Evolutionary conservation across 2,329 filamentous ascomycete genomes (phyloP), one percentile per base, ranked within the genome.

Genomic region (Colletotrichum coccodes): DNA sequence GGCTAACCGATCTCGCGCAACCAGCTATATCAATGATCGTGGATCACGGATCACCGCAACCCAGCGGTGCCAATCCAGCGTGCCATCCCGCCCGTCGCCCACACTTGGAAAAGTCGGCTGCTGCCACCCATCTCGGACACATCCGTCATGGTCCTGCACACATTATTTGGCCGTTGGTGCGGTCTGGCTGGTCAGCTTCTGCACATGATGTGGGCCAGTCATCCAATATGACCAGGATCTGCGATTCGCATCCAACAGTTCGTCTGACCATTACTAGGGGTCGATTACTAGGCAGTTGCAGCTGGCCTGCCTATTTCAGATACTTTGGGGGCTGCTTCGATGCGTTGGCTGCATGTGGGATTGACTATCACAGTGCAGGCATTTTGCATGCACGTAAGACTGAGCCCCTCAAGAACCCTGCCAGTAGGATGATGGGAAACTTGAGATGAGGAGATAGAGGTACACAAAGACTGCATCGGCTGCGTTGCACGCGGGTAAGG

Each of bases 321-420:
- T 21, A 16, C 42, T 34, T 62, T 36, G 50, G 57, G n/a, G 21
- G 50, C 23, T 50, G 26, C 30, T 38, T 54, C 54, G 38, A 47
- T 50, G 26, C 30, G 47, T 54, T 61, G 38, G 57, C 63, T 56
- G 58, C 49, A 32, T 32, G n/a, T 56, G 38, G 34, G n/a, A 38
- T 53, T 16, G 32, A 32, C 34, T 9, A 50, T 65, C 50, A 60
- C 32, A 32, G 16, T 47, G 40, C 57, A 46, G 16, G 47, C 30
- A 28, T 40, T n/a, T 61, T 18, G n/a, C 46, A 61, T 65, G 63
- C 47, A 58, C 34, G 64, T 66, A 42, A 66, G 64, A 66, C 60
- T 26, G 32, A 30, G 63, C 57, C 58, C 49, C 23, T 42, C 14
- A 5, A n/a, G 26, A 18, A 42, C 38, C 18, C 58, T 56, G 26